Base-by-base conservation (phyloP, 1,139 yeast species). In the Sugiyamaella xylanicola region DNA sequence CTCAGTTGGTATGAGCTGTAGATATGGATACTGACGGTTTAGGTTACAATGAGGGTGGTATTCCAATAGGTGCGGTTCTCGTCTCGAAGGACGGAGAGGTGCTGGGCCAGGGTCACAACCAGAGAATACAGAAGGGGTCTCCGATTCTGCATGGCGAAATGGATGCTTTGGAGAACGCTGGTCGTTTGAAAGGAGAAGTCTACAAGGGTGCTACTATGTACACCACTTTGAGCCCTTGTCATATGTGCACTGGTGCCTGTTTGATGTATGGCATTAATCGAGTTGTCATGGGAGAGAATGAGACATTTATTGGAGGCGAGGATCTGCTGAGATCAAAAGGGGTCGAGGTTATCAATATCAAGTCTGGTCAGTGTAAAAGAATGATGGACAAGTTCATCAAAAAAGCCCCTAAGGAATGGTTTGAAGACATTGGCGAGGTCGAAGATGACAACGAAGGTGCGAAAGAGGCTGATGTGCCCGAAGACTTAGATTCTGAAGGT, bases 181-280 rank as follows among this genome's bases (percentile, higher is more conserved):
- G 98, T 13, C 81, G 97, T 66, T 77, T 92, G 55, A 77, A 87
- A 79, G 74, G 80, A 77, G 67, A 85, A 85, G 72, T 87, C 86
- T 61, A 79, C 70, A 72, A 74, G 68, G 76, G 72, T 4, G 70
- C 77, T 17, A 74, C 75, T 19, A 83, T 92, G 84, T 92, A 91
- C 73, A 90, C 97, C 44, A 88, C 97, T 0, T 76, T 92, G 62
- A 87, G 96, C 4, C 97, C 98, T 1, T 92, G 98, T 71, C 79
- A 85, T 63, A 92, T 92, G 97, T 92, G 98, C 68, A 82, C 95
- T 5, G 98, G 98, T 17, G 96, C 97, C 15, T 88, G 95, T 63
- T 68, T 92, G 55, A 77, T 92, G 78, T 92, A 91, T 72, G 96
- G 96, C 37, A 79, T 92, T 62, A 84, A 85, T 63, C 78, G 97